Conservation (phyloP, 2,329 filamentous ascomycete species). For the Microcera coccophila region DNA sequence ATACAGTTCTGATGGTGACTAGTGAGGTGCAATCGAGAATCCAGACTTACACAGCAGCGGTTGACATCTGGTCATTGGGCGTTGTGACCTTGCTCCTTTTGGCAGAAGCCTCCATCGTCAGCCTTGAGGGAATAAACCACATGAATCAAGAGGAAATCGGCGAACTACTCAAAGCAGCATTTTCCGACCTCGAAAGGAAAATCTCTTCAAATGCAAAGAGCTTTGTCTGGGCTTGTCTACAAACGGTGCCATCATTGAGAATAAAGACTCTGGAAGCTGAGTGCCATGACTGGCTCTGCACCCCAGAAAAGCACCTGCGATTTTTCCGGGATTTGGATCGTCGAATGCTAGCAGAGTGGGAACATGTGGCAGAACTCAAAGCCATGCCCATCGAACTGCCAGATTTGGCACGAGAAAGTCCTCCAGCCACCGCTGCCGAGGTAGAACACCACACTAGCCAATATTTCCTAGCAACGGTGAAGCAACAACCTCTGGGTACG, state of each 20-base stretch:
- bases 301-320: conserved; percentile 27
- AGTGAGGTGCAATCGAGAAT: conserved; percentile 37
- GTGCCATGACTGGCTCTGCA: conserved; percentile 34
- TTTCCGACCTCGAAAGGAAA: conserved; percentile 11
- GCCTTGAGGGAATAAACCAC: conserved; percentile 25
- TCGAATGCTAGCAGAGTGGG: conserved; percentile 27
- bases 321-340: conserved; percentile 33
- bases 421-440: not conserved
- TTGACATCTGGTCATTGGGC: conserved; percentile 54
- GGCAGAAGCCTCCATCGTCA: conserved; percentile 17
- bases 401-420: conserved; percentile 17
- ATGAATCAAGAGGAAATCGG: conserved; percentile 26
- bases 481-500: not conserved
- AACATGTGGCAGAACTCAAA: conserved; percentile 24
- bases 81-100: conserved; percentile 41
- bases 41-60: conserved; percentile 32
- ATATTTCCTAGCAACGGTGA: conserved; percentile 13
- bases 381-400: conserved; percentile 35
- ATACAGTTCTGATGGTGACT: too few species aligned
- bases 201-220: conserved; percentile 25
- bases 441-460: conserved; percentile 12
- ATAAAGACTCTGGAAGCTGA: conserved; percentile 28
- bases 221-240: conserved; percentile 34
- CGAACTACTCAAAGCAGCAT: conserved; percentile 11
- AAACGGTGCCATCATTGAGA: conserved; percentile 23